Base-by-base conservation (phyloP, 305 asterid species). In the Fraxinus paxiana region DNA sequence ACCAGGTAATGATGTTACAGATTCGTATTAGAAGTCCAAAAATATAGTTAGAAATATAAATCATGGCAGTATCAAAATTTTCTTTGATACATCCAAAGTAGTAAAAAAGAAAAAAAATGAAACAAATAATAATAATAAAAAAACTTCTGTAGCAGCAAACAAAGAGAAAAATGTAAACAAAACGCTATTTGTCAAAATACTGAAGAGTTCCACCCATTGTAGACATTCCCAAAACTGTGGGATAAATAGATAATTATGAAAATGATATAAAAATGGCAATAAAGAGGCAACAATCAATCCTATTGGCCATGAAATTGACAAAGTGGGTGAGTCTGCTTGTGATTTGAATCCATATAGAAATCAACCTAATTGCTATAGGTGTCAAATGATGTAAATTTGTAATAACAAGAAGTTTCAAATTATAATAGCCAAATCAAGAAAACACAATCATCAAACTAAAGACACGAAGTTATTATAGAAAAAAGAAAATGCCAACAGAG, bases 371-470 rank as follows among this genome's bases (percentile, higher is more conserved):
- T 70, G 17, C 20, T 13, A 18, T 63, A 73, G n/a, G 48, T 72
- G 81, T 48, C 20, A 70, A 76, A 31, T 37, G 72, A 51, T 15
- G 38, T 46, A 1, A 31, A 35, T 33, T 73, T 73, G 54, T 22
- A 63, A 24, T 3, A 24, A 54, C 10, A 30, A 75, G 15, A 6
- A 69, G 70, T 80, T 83, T n/a, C 63, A 61, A 41, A 73, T 7
- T 17, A 17, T 54, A 56, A 76, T 26, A 46, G 69, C 46, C 73
- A 77, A 81, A 43, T 75, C 75, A 76, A 76, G 15, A 63, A 75
- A 5, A 43, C 31, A 59, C n/a, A 28, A 80, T 24, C 12, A 65
- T 79, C 77, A 77, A 69, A 37, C 80, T 12, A 22, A 67, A 38
- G 72, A 75, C 37, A 79, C 67, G 18, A 26, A 37, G n/a, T 70